A percentile compares a stretch with the other conserved stretches of the same genome.
Conservation (phyloP, 2,329 filamentous ascomycete species). For the Bisporella sp. region DNA sequence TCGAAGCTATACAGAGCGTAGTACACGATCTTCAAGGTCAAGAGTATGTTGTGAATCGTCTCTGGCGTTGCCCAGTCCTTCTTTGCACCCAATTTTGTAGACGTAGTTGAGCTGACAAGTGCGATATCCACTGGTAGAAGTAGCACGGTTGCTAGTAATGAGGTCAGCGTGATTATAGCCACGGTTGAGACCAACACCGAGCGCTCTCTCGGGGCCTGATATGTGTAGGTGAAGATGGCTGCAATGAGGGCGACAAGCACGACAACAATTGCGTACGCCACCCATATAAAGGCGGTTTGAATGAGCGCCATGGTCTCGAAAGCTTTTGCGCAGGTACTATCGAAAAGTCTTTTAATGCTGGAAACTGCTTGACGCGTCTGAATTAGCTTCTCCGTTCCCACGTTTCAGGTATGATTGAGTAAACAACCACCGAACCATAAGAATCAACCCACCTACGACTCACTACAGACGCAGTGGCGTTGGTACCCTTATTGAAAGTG, state of each 20-base stretch:
- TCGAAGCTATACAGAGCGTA: slow-evolving; percentile 91
- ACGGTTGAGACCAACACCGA: slow-evolving; percentile 75
- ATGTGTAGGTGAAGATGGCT: slow-evolving; percentile 81
- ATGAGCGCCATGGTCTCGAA: slow-evolving; percentile 44
- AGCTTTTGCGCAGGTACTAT: too few relatives aligned
- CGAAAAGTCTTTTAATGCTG: too few relatives aligned
- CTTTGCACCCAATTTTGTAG: slow-evolving; percentile 68
- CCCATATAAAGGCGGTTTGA: slow-evolving; percentile 89
- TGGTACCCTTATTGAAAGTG: too few relatives aligned
- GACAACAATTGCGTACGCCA: slow-evolving; percentile 80
- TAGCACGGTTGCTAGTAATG: slow-evolving; percentile 84
- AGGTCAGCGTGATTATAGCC: slow-evolving; percentile 79
- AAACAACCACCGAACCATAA: too few relatives aligned
- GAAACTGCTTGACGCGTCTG: too few relatives aligned
- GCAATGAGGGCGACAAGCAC: slow-evolving; percentile 69
- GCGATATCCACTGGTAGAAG: slow-evolving; percentile 94
- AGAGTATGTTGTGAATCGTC: slow-evolving; percentile 68
- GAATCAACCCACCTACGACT: too few relatives aligned
- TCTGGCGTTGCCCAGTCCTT: slow-evolving; percentile 92
- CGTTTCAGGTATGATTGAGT: too few relatives aligned
- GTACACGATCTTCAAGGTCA: slow-evolving; percentile 81
- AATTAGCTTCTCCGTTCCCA: too few relatives aligned
- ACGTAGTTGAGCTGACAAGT: slow-evolving; percentile 81
- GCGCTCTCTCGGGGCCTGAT: slow-evolving; percentile 83
- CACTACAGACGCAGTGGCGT: too few relatives aligned